phyloP scores from a whole-genome alignment of 805 yeast genomes.

The Hanseniaspora lachancei region DNA sequence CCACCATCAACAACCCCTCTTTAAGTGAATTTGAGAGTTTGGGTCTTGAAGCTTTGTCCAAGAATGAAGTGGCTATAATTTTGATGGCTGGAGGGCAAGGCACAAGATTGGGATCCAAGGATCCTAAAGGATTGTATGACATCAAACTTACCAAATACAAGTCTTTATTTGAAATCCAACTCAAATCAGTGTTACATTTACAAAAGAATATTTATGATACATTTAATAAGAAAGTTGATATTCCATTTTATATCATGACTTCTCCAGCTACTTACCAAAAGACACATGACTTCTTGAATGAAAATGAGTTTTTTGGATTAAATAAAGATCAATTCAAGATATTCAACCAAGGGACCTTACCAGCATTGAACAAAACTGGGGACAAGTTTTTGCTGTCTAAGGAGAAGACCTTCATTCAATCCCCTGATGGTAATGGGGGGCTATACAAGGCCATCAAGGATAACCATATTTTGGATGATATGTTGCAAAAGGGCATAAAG shows the following conservation, averaged over 20 bases:
- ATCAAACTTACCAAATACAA: slow-evolving; percentile 74
- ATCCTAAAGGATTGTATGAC: slow-evolving; percentile 89
- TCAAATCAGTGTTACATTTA: slow-evolving; percentile 62
- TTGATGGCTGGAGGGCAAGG: slow-evolving; percentile 99
- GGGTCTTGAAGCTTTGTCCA: slow-evolving; percentile 58
- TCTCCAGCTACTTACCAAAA: slow-evolving; percentile 69
- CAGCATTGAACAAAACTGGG: slow-evolving; percentile 70
- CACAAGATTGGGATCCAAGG: slow-evolving; percentile 76
- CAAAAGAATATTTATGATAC: slow-evolving; percentile 35
- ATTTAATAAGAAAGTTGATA: slow-evolving; percentile 19
- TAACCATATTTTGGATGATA: slow-evolving; percentile 55
- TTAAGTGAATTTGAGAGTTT: slow-evolving; percentile 32
- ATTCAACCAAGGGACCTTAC: slow-evolving; percentile 90
- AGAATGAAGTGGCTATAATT: slow-evolving; percentile 72
- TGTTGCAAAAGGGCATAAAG: slow-evolving; percentile 52
- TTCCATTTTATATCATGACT: slow-evolving; percentile 92
- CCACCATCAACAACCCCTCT: slow-evolving; percentile 29
- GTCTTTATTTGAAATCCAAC: slow-evolving; percentile 82
- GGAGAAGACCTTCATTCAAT: slow-evolving; percentile 46
- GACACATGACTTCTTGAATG: slow-evolving; percentile 58
- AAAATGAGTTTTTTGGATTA: slow-evolving; percentile 62
- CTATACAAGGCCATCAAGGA: slow-evolving; percentile 68
- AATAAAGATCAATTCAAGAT: slow-evolving; percentile 46
- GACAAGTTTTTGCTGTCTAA: slow-evolving; percentile 47
- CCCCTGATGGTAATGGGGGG: slow-evolving; percentile 99